Conservation (phyloP, 2,329 filamentous ascomycete species). For the Hypoxylon sp. region DNA sequence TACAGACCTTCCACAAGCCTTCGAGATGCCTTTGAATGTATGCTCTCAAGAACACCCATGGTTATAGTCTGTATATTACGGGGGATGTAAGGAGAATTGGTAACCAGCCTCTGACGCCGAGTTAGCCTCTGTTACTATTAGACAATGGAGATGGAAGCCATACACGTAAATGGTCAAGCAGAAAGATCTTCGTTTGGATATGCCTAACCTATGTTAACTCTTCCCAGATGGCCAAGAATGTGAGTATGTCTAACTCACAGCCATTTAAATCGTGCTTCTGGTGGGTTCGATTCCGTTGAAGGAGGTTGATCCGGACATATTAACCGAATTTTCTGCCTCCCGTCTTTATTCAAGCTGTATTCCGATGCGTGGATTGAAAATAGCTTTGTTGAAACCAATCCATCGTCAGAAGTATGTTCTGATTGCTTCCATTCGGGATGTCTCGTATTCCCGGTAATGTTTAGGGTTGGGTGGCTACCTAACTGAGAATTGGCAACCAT, state of each 20-base stretch:
- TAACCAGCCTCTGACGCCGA: background rate
- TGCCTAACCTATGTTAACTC: no score
- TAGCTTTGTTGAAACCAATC: background rate
- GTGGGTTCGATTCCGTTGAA: background rate
- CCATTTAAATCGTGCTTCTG: slow-evolving; percentile 5
- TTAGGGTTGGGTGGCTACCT: background rate
- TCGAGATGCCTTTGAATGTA: background rate
- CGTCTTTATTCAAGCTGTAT: slow-evolving; percentile 12
- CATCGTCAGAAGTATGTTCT: background rate
- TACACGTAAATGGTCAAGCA: slow-evolving; percentile 2
- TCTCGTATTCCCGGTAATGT: background rate
- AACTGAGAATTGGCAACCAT: background rate
- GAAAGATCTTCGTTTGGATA: background rate
- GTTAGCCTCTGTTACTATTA: background rate
- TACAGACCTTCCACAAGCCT: background rate
- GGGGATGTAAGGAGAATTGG: slow-evolving; percentile 9
- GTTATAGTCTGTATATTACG: background rate
- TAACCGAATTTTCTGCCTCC: slow-evolving; percentile 2
- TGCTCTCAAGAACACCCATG: background rate
- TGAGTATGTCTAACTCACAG: background rate
- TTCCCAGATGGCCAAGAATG: no score
- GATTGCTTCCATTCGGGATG: slow-evolving; percentile 7
- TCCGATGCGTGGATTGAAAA: slow-evolving; percentile 6
- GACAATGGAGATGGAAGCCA: background rate
- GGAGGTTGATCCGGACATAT: slow-evolving; percentile 7